Conservation (phyloP, 1,139 yeast genomes). For the Kodamaea sp. region DNA sequence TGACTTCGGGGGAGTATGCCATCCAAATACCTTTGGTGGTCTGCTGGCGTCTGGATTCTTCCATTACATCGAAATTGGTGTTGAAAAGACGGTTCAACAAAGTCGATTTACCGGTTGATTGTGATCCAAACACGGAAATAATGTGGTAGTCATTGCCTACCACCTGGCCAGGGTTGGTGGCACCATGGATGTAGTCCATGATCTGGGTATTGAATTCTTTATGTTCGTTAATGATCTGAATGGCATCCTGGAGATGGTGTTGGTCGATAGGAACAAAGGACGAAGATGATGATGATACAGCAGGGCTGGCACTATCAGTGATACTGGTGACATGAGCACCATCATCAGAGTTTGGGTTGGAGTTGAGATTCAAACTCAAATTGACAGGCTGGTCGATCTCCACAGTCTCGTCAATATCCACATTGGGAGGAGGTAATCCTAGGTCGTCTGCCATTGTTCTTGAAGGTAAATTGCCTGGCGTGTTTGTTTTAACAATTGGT, state of each 20-base stretch:
- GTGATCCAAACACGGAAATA: conserved; percentile 95
- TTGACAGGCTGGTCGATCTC: background rate
- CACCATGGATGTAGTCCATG: conserved; percentile 39
- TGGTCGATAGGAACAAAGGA: conserved; percentile 46
- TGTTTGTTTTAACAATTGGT: too few species aligned
- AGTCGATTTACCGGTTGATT: conserved; percentile 95
- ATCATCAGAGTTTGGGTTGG: background rate
- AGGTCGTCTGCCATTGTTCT: conserved; percentile 13
- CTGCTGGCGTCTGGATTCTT: conserved; percentile 74
- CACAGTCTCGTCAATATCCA: conserved; percentile 7
- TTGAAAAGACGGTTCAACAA: conserved; percentile 81
- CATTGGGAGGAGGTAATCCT: conserved; percentile 10
- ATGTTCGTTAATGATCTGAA: conserved; percentile 79
- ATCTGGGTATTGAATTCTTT: conserved; percentile 57
- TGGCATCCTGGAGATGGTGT: conserved; percentile 40
- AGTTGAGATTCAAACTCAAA: too few species aligned
- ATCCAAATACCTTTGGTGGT: conserved; percentile 97
- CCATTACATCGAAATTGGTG: conserved; percentile 91
- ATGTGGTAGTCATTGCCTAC: conserved; percentile 81
- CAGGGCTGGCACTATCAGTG: conserved; percentile 7
- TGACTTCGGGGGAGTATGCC: conserved; percentile 56
- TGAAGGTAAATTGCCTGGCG: too few species aligned
- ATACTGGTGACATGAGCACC: too few species aligned
- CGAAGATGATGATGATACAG: conserved; percentile 30
- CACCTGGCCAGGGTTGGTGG: conserved; percentile 31